Evolutionary conservation across 306 rosid genomes (phyloP).

Genomic region (Hippophae rhamnoides): DNA sequence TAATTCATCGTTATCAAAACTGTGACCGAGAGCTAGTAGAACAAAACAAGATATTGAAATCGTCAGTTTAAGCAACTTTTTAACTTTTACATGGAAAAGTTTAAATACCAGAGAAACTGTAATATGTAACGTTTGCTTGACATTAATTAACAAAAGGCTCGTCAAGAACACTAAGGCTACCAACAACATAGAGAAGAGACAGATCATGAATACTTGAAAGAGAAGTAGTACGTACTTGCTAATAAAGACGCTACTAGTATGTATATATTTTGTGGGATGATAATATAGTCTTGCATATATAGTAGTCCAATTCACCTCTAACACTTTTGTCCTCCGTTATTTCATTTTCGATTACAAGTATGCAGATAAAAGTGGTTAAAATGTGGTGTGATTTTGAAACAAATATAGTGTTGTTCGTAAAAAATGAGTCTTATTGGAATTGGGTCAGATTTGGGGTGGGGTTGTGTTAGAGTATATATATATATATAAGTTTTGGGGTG

Average conservation of each 20-base stretch:
- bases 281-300: neutral
- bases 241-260: neutral
- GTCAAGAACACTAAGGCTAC: too few species aligned
- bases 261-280: neutral
- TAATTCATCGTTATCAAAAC: constrained; percentile 29
- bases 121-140: too few species aligned
- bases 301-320: too few species aligned
- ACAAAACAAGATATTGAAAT: constrained; percentile 12
- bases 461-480: constrained; percentile 41
- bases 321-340: too few species aligned
- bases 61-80: constrained; percentile 40
- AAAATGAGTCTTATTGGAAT: constrained; percentile 45
- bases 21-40: constrained; percentile 24
- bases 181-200: too few species aligned
- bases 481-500: neutral
- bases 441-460: constrained; percentile 49
- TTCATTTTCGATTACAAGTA: too few species aligned
- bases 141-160: too few species aligned
- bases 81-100: neutral
- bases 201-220: too few species aligned
- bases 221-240: too few species aligned
- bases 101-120: neutral
- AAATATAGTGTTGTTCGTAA: too few species aligned
- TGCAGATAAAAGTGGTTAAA: too few species aligned
- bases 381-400: too few species aligned